Evolutionary conservation across 2,329 filamentous ascomycete genomes (phyloP).

Genomic region (Rosellinia necatrix): DNA sequence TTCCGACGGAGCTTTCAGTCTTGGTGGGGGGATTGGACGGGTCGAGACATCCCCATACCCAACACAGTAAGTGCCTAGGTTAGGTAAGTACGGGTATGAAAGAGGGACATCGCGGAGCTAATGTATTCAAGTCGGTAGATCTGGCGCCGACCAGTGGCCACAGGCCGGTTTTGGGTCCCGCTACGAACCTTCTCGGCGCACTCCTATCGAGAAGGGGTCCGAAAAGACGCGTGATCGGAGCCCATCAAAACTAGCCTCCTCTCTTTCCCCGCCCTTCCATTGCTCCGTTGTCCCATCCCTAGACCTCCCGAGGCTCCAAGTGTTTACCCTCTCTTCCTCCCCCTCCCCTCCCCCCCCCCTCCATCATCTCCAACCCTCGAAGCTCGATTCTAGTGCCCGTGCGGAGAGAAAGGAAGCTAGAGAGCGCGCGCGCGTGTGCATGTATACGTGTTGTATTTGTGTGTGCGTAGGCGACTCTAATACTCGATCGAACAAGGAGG

Average conservation of each 20-base stretch:
- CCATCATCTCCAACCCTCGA: no score
- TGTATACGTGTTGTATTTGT: no score
- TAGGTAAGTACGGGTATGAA: not conserved
- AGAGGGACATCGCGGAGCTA: not conserved
- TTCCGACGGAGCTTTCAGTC: no score
- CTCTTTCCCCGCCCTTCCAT: no score
- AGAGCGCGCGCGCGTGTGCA: no score
- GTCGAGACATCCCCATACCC: not conserved
- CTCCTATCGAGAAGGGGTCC: not conserved
- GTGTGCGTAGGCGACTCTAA: no score
- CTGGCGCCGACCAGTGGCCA: conserved; percentile 25
- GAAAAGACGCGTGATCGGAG: not conserved
- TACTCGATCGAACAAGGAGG: no score
- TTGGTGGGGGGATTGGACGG: not conserved
- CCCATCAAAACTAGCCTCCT: no score
- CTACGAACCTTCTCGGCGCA: not conserved
- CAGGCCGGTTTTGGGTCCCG: conserved; percentile 8
- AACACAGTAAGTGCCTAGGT: not conserved
- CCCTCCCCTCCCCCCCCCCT: no score
- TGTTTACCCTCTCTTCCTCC: no score
- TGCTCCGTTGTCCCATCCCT: not conserved
- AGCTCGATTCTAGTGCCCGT: not conserved
- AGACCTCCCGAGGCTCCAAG: no score
- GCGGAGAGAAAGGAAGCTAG: no score
- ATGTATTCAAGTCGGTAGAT: conserved; percentile 26